These are phyloP conservation scores for Termitomyces sp. DNA, from an alignment of 768 basidiomycete genomes.

Conservation along the genomic window DNA sequence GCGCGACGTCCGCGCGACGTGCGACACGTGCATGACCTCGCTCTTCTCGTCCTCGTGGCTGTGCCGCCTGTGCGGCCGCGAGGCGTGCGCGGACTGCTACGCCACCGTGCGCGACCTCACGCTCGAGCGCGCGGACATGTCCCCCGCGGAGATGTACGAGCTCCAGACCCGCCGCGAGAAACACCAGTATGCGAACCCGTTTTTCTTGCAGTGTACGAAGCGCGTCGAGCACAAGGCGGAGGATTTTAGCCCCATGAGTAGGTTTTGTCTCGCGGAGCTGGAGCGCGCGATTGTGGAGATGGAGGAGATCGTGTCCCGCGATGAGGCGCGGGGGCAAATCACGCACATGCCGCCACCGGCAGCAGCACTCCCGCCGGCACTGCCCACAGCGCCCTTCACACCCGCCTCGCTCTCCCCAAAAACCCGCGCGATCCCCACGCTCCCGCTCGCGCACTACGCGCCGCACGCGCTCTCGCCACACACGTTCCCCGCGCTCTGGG, in stretches of 20 bases:
- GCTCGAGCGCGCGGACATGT: constrained; percentile 40
- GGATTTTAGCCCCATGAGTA: constrained; percentile 76
- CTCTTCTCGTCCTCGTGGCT: constrained; percentile 88
- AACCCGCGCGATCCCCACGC: constrained; percentile 33
- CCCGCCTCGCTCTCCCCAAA: constrained; percentile 15
- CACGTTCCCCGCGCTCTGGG: constrained; percentile 66
- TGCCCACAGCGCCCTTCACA: constrained; percentile 2
- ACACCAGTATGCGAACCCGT: constrained; percentile 60
- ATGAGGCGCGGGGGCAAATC: too few relatives aligned
- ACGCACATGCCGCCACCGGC: background rate
- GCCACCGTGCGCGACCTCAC: constrained; percentile 62
- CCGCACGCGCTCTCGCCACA: constrained; percentile 48
- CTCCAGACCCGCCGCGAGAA: constrained; percentile 51
- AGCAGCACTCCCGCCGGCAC: background rate
- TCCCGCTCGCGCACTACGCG: constrained; percentile 38
- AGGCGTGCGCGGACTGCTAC: constrained; percentile 84
- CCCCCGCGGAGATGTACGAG: constrained; percentile 40
- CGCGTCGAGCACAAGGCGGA: constrained; percentile 61
- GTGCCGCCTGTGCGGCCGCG: constrained; percentile 86
- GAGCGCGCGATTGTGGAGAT: constrained; percentile 62
- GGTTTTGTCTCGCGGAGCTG: constrained; percentile 65
- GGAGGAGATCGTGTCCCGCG: constrained; percentile 27
- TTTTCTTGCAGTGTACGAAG: constrained; percentile 67
- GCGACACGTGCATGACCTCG: constrained; percentile 92
- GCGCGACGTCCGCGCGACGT: constrained; percentile 78